Evolutionary conservation across 805 yeast genomes (phyloP).

Genomic region (Ogataea paradorogensis): DNA sequence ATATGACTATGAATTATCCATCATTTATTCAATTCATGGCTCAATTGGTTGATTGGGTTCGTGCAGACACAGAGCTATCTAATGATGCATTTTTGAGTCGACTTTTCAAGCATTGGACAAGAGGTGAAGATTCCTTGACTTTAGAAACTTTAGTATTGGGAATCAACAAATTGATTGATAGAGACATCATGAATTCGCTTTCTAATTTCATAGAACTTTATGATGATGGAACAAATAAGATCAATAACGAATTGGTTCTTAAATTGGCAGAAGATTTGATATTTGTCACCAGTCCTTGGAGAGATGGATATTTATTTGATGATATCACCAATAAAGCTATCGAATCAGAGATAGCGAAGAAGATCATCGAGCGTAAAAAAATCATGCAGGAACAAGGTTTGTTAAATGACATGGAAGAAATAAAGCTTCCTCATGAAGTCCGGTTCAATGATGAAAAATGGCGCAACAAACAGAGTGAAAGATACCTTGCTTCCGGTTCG

Average conservation of each 20-base stretch:
- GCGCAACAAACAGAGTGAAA: constrained; percentile 63
- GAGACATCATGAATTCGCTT: constrained; percentile 74
- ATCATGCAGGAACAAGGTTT: constrained; percentile 31
- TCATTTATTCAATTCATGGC: constrained; percentile 73
- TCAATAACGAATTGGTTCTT: constrained; percentile 76
- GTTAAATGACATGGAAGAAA: constrained; percentile 34
- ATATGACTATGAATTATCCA: constrained; percentile 64
- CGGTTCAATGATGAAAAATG: constrained; percentile 61
- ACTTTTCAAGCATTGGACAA: constrained; percentile 70
- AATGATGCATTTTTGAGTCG: constrained; percentile 54
- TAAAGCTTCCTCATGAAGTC: constrained; percentile 56
- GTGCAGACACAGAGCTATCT: constrained; percentile 33
- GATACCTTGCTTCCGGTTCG: constrained; percentile 85
- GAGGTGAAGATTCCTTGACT: constrained; percentile 54
- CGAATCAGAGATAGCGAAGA: constrained; percentile 66
- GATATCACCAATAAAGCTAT: constrained; percentile 57
- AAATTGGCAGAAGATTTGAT: constrained; percentile 85
- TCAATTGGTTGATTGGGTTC: constrained; percentile 77
- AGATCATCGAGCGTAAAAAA: constrained; percentile 44
- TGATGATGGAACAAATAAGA: constrained; percentile 58
- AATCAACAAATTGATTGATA: constrained; percentile 61
- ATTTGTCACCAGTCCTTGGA: constrained; percentile 81
- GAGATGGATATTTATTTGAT: constrained; percentile 68
- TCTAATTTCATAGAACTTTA: constrained; percentile 78
- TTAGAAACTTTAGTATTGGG: constrained; percentile 73